phyloP scores from a whole-genome alignment of 345 rosid species.

The Camelina laxa region DNA sequence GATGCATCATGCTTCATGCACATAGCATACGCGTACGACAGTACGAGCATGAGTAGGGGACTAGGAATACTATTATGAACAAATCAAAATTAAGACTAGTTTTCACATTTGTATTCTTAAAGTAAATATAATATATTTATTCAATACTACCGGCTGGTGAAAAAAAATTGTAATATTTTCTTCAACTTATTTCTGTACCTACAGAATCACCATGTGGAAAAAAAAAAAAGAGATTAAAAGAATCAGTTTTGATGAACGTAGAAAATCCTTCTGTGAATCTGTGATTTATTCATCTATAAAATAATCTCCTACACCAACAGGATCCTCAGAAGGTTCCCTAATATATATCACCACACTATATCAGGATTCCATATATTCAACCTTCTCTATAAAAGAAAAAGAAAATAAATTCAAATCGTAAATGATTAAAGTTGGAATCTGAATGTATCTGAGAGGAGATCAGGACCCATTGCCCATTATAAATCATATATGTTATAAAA shows the following conservation, averaged over 20 bases:
- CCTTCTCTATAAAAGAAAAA: neutral
- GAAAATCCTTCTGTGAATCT: neutral
- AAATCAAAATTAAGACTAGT: too few relatives aligned
- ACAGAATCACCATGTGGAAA: neutral
- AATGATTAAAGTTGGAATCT: constrained; percentile 11
- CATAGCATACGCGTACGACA: too few relatives aligned
- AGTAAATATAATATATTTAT: too few relatives aligned
- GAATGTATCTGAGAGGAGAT: constrained; percentile 5
- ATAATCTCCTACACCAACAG: constrained; percentile 2
- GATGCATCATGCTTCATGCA: too few relatives aligned
- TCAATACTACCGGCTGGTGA: too few relatives aligned
- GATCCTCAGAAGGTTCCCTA: neutral
- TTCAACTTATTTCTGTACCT: too few relatives aligned
- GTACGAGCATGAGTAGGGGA: too few relatives aligned
- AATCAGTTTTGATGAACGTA: constrained; percentile 18
- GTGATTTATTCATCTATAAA: neutral
- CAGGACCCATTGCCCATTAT: constrained; percentile 37
- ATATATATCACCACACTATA: neutral
- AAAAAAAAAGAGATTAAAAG: neutral
- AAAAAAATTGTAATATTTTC: too few relatives aligned
- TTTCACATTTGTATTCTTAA: too few relatives aligned
- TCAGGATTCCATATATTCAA: neutral
- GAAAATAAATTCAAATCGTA: neutral
- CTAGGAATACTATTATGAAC: too few relatives aligned
- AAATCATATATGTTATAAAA: constrained; percentile 15